Conservation (phyloP, 495 filamentous ascomycete species). For the Trichocladium antarcticum region DNA sequence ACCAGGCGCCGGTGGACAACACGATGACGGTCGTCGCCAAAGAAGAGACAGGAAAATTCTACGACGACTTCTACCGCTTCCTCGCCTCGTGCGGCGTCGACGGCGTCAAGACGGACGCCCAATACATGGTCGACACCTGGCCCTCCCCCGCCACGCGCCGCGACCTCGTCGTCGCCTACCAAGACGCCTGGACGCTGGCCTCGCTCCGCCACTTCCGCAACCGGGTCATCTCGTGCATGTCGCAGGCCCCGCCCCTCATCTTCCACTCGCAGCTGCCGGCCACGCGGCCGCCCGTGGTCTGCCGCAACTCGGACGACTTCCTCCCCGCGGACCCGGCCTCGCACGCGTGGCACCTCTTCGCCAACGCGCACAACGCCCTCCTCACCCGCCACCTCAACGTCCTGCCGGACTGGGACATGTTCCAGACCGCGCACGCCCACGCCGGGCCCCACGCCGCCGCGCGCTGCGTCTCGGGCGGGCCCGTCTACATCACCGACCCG, state of each 20-base stretch:
- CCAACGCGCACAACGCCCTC: constrained; percentile 84
- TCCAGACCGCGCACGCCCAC: constrained; percentile 73
- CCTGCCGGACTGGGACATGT: constrained; percentile 96
- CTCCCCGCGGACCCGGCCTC: constrained; percentile 66
- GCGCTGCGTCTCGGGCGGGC: constrained; percentile 79
- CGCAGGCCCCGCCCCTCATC: constrained; percentile 66
- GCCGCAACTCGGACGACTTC: constrained; percentile 91
- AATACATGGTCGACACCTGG: constrained; percentile 75
- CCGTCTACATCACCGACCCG: constrained; percentile 84
- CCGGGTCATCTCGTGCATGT: constrained; percentile 86
- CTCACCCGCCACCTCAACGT: constrained; percentile 51
- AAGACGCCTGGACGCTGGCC: constrained; percentile 77
- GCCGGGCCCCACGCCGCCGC: constrained; percentile 80
- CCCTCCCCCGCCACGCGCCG: constrained; percentile 54
- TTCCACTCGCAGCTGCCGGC: constrained; percentile 72
- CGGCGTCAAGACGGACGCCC: constrained; percentile 81
- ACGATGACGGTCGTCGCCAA: constrained; percentile 61
- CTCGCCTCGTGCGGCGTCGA: constrained; percentile 59
- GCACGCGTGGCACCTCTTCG: constrained; percentile 90
- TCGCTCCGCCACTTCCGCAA: constrained; percentile 63
- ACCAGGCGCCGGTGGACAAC: constrained; percentile 45
- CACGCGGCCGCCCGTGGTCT: constrained; percentile 54
- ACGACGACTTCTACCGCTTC: constrained; percentile 84
- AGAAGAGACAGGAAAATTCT: constrained; percentile 63
- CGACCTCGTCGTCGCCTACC: constrained; percentile 59